Percentiles rank a stretch among this genome's conserved stretches.
Conservation (phyloP, 1,284 basidiomycete genomes). For the Cystobasidiaceae sp. region DNA sequence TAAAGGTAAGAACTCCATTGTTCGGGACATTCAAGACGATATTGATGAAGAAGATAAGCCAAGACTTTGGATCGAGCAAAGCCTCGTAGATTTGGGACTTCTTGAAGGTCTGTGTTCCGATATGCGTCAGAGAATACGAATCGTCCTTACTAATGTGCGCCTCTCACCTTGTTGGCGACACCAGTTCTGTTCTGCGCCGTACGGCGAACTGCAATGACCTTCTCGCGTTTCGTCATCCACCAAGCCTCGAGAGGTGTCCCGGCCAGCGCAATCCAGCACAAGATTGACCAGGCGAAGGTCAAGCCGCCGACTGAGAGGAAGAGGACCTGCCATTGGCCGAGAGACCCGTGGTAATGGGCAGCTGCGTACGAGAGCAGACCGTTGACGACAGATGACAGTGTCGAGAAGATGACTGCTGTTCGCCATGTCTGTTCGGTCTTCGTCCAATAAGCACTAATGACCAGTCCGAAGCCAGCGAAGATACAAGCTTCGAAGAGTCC, state of each 20-base stretch:
- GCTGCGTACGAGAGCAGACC: constrained; percentile 33
- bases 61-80: constrained; percentile 38
- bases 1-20: constrained; percentile 33
- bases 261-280: constrained; percentile 19
- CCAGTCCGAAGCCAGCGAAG: constrained; percentile 31
- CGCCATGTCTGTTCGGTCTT: constrained; percentile 39
- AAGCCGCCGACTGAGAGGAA: constrained; percentile 30
- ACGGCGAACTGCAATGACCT: constrained; percentile 26
- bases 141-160: too few relatives aligned
- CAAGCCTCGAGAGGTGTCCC: constrained; percentile 34
- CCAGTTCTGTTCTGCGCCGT: constrained; percentile 39
- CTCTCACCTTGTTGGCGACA: constrained; percentile 38
- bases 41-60: constrained; percentile 40
- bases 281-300: constrained; percentile 24
- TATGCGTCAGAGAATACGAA: too few relatives aligned
- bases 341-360: background rate
- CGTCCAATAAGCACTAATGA: constrained; percentile 30
- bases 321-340: constrained; percentile 28
- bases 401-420: constrained; percentile 40
- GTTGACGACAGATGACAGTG: constrained; percentile 38
- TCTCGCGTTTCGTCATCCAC: constrained; percentile 36
- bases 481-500: constrained; percentile 27
- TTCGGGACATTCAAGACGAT: constrained; percentile 40
- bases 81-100: constrained; percentile 40
- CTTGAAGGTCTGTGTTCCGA: constrained; percentile 35